Conservation (phyloP, 495 filamentous ascomycete species). For the Penicillium roqueforti region DNA sequence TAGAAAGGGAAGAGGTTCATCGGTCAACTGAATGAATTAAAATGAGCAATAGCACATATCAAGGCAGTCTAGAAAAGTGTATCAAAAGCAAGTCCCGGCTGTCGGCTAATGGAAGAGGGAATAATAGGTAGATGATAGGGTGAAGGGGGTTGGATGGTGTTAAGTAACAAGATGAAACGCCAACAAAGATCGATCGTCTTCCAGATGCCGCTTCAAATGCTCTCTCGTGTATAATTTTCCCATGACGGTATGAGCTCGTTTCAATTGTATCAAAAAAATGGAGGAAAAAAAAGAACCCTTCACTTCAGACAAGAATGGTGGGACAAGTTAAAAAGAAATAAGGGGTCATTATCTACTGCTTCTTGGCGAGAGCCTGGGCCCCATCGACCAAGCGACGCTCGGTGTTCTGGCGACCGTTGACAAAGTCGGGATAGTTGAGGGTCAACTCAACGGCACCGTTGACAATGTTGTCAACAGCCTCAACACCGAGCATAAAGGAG, state of each 20-base stretch:
- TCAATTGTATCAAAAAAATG: slow-evolving; percentile 22
- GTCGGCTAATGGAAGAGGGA: slow-evolving; percentile 19
- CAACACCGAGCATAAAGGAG: slow-evolving; percentile 97
- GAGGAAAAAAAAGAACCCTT: slow-evolving; percentile 5
- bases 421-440: slow-evolving; percentile 98
- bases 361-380: slow-evolving; percentile 58
- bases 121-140: slow-evolving; percentile 19
- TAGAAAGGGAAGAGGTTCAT: background rate
- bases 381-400: slow-evolving; percentile 85
- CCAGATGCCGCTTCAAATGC: slow-evolving; percentile 35
- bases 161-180: slow-evolving; percentile 31
- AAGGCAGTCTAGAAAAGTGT: slow-evolving; percentile 25
- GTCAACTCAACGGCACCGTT: slow-evolving; percentile 93
- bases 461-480: slow-evolving; percentile 93
- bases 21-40: slow-evolving; percentile 13
- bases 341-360: slow-evolving; percentile 32
- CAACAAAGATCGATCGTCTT: slow-evolving; percentile 30
- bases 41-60: slow-evolving; percentile 14
- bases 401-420: slow-evolving; percentile 83
- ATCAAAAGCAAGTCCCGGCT: slow-evolving; percentile 20
- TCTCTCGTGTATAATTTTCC: slow-evolving; percentile 24
- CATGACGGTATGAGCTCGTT: slow-evolving; percentile 25
- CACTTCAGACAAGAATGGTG: slow-evolving; percentile 2
- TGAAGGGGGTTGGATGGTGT: slow-evolving; percentile 14
- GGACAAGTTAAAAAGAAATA: slow-evolving; percentile 14